Conservation (phyloP, 1,284 basidiomycete genomes). For the Garcileccinum viscosum region DNA sequence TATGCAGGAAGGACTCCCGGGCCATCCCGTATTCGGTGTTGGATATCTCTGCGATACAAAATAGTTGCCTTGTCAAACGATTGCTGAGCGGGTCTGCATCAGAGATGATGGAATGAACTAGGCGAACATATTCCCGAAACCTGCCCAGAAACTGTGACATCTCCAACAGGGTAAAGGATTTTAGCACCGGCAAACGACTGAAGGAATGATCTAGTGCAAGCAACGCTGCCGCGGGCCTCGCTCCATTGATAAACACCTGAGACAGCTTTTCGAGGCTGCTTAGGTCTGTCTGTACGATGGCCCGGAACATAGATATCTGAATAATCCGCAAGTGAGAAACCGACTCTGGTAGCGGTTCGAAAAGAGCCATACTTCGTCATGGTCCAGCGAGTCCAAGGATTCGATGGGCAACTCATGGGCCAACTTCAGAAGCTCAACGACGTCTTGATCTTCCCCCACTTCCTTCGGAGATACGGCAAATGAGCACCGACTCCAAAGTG, state of each 20-base stretch:
- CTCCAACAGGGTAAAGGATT: slow-evolving; percentile 27
- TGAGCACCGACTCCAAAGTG: slow-evolving; percentile 33
- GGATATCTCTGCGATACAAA: slow-evolving; percentile 42
- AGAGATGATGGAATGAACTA: slow-evolving; percentile 40
- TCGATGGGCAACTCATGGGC: slow-evolving; percentile 22
- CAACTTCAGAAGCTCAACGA: slow-evolving; percentile 25
- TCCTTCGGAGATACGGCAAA: slow-evolving; percentile 24
- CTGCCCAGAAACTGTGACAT: slow-evolving; percentile 38
- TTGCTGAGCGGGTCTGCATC: slow-evolving; percentile 35
- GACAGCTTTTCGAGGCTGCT: slow-evolving; percentile 19
- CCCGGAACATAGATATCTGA: slow-evolving; percentile 35
- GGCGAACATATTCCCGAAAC: slow-evolving; percentile 45
- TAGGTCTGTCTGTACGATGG: slow-evolving; percentile 24
- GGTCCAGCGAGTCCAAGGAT: slow-evolving; percentile 22
- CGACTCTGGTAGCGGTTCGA: neutral
- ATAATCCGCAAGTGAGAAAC: neutral
- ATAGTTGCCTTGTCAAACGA: slow-evolving; percentile 41
- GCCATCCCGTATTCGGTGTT: slow-evolving; percentile 38
- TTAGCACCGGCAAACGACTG: slow-evolving; percentile 18
- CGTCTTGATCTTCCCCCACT: slow-evolving; percentile 14
- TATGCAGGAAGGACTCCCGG: slow-evolving; percentile 34
- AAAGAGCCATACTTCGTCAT: slow-evolving; percentile 19
- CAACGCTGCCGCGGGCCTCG: slow-evolving; percentile 18
- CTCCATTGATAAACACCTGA: slow-evolving; percentile 12
- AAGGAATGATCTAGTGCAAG: slow-evolving; percentile 37